phyloP scores from a whole-genome alignment of 306 rosid genomes.

The Dalbergia cultrata region DNA sequence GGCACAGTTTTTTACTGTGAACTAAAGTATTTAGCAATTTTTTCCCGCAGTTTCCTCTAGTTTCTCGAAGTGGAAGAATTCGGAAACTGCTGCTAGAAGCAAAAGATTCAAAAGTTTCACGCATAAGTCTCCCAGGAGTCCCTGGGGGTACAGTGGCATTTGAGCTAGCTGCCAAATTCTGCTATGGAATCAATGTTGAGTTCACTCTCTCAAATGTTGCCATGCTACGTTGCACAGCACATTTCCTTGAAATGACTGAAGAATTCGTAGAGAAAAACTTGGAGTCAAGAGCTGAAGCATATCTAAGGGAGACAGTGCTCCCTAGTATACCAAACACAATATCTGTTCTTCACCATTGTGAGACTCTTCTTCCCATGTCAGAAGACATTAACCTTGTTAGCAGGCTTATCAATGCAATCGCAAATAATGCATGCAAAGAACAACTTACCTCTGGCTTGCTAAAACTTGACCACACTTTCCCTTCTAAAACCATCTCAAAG shows the following conservation, averaged over 20 bases:
- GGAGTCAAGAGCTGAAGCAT: constrained; percentile 71
- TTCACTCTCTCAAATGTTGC: constrained; percentile 82
- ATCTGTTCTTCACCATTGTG: constrained; percentile 90
- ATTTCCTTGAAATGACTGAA: constrained; percentile 93
- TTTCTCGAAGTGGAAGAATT: constrained; percentile 89
- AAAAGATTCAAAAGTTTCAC: constrained; percentile 78
- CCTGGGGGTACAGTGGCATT: constrained; percentile 96
- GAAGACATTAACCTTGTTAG: constrained; percentile 80
- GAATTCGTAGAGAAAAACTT: constrained; percentile 82
- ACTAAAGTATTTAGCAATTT: neutral
- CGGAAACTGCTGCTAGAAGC: constrained; percentile 80
- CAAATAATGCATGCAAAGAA: constrained; percentile 91
- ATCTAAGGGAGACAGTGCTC: constrained; percentile 73
- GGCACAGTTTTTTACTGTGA: neutral
- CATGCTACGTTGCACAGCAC: constrained; percentile 77
- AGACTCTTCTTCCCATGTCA: constrained; percentile 75
- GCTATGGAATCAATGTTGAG: constrained; percentile 82
- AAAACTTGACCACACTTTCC: constrained; percentile 83
- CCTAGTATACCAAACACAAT: constrained; percentile 74
- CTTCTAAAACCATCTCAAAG: constrained; percentile 58
- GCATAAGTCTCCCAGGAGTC: constrained; percentile 65
- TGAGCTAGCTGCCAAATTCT: constrained; percentile 91
- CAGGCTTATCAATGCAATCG: constrained; percentile 85
- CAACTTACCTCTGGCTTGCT: constrained; percentile 87
- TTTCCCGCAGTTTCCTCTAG: constrained; percentile 81